Base-by-base conservation (phyloP, 768 basidiomycete species). In the Coprinopsis cinerea region DNA sequence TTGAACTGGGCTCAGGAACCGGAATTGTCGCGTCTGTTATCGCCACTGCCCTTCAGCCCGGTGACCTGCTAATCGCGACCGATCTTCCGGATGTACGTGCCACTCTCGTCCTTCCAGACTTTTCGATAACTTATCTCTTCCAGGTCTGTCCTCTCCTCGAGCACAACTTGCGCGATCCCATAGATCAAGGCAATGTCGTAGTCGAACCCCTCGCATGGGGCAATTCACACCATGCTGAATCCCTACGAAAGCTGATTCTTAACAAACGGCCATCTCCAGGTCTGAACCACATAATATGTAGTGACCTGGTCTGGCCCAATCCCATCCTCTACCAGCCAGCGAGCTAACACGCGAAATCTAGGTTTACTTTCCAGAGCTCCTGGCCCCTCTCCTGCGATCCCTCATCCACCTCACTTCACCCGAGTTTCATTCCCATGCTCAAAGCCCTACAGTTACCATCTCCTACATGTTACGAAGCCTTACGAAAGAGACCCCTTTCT, bases 341-440 rank as follows among this genome's bases (percentile, higher is more conserved):
- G 11, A 11, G 6, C 14, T 17, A 24, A 11, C 26, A 30, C 41
- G 15, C 35, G 4, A 47, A 22, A n/a, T 14, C 25, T 49, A 92
- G 86, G 78, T 94, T 11, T 94, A 94, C 65, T 93, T 93, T 59
- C 87, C 88, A 0, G 80, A 88, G 51, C 77, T 94, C 1, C 72
- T 90, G 10, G 86, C 81, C 0, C 86, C 86, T 3, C 76, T 94
- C 15, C 68, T 94, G 17, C 79, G 83, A 2, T 81, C 85, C 1
- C 72, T 94, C 11, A 67, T 95, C 2, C 76, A 85, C 18, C 71
- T 93, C 18, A 83, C 91, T 0, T 78, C 83, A 1, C 71, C 70
- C 3, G 67, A 75, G 0, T 78, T 75, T 53, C 51, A 54, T 36
- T 49, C 53, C 35, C 35, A 26, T 47, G 48, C 28, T 52, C 60